A percentile compares a stretch with the other conserved stretches of the same genome.
Evolutionary conservation across 805 yeast genomes (phyloP).

Genomic region (Wickerhamomyces hampshirensis): DNA sequence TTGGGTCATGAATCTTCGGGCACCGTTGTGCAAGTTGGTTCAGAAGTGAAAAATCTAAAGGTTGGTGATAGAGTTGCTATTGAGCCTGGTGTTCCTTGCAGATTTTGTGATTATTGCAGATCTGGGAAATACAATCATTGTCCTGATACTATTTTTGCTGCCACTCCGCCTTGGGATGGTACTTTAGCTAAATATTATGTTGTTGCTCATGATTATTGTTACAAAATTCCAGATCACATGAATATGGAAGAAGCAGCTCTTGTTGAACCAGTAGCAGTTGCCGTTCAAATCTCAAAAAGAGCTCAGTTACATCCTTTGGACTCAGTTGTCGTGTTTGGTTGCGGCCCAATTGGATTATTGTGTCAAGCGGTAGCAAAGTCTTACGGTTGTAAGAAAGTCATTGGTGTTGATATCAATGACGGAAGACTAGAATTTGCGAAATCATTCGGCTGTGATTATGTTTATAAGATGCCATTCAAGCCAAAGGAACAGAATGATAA

Average conservation of each 20-base stretch:
- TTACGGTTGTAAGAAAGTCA: slow-evolving; percentile 67
- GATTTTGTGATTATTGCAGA: slow-evolving; percentile 71
- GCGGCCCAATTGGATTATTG: slow-evolving; percentile 84
- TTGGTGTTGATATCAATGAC: slow-evolving; percentile 68
- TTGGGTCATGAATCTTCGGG: slow-evolving; percentile 89
- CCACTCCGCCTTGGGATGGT: slow-evolving; percentile 84
- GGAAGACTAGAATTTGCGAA: slow-evolving; percentile 63
- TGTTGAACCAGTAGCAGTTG: slow-evolving; percentile 84
- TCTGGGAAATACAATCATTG: slow-evolving; percentile 78
- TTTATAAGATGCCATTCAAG: slow-evolving; percentile 37
- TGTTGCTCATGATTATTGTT: slow-evolving; percentile 78
- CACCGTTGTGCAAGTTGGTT: slow-evolving; percentile 64
- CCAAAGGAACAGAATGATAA: slow-evolving; percentile 28
- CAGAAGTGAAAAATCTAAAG: slow-evolving; percentile 55
- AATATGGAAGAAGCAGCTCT: slow-evolving; percentile 82
- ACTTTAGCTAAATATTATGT: slow-evolving; percentile 70
- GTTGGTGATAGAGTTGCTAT: slow-evolving; percentile 86
- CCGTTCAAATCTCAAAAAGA: slow-evolving; percentile 70
- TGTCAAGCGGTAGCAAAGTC: slow-evolving; percentile 69
- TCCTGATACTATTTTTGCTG: slow-evolving; percentile 85
- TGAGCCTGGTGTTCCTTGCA: slow-evolving; percentile 85
- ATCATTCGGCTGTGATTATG: slow-evolving; percentile 63
- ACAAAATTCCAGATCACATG: slow-evolving; percentile 72
- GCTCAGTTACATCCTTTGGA: slow-evolving; percentile 63
- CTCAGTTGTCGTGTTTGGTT: slow-evolving; percentile 74